phyloP scores from a whole-genome alignment of 2,329 filamentous ascomycete genomes.

The Diaporthe longicolla region DNA sequence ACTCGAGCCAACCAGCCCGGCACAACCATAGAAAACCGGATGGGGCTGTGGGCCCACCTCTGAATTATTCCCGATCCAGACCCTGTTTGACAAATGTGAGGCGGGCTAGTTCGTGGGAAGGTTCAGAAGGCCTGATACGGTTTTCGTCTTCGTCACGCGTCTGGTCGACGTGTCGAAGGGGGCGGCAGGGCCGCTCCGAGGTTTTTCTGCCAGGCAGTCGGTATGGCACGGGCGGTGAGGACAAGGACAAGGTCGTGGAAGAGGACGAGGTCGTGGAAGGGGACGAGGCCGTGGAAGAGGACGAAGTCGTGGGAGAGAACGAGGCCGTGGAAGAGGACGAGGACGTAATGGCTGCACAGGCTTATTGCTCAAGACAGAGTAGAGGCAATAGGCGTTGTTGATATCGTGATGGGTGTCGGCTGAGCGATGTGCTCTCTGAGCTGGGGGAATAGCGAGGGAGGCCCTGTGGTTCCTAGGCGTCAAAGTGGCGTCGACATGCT shows the following conservation, averaged over 20 bases:
- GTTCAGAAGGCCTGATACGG: neutral
- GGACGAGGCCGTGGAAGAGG: neutral
- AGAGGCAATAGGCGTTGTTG: neutral
- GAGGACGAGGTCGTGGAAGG: neutral
- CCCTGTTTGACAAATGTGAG: neutral
- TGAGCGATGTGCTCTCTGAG: neutral
- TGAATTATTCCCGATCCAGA: neutral
- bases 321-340: neutral
- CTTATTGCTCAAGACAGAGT: neutral
- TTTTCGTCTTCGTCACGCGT: neutral
- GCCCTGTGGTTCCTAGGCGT: neutral
- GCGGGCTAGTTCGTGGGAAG: neutral
- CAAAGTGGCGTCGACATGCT: neutral
- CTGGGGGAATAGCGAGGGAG: neutral
- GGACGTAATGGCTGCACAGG: neutral
- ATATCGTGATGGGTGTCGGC: too few species aligned
- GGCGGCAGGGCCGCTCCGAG: neutral
- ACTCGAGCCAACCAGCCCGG: neutral
- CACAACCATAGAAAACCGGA: neutral
- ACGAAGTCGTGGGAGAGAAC: neutral
- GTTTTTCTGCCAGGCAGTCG: neutral
- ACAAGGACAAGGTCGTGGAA: neutral
- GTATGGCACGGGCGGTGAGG: neutral
- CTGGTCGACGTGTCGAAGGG: neutral
- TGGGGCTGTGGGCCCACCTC: neutral